Conservation (phyloP, 2,329 filamentous ascomycete genomes). For the Alternaria ethzedia region DNA sequence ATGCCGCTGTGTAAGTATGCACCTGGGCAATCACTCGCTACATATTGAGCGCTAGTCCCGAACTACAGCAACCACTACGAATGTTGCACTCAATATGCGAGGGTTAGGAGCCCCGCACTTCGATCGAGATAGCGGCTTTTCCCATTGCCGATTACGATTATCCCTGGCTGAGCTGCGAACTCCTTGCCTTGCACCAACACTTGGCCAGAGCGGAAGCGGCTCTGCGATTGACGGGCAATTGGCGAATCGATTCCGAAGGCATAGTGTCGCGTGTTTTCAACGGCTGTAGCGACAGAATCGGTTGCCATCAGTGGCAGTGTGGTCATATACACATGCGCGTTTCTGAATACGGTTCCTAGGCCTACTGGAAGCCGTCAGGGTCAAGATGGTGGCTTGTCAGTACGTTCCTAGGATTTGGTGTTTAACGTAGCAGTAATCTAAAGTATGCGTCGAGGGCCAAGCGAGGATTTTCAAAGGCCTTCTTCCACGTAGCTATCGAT, state of each 20-base stretch:
- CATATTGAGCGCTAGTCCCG: background rate
- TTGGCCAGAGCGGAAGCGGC: background rate
- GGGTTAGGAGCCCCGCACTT: background rate
- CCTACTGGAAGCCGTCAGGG: background rate
- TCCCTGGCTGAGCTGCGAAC: background rate
- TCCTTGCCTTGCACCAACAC: background rate
- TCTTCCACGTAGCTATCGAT: background rate
- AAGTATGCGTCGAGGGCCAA: background rate
- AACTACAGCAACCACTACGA: background rate
- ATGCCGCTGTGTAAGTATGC: background rate
- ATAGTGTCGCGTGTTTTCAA: too few species aligned
- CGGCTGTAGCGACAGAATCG: background rate
- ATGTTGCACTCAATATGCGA: background rate
- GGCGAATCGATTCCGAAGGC: background rate
- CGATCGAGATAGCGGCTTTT: background rate
- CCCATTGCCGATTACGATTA: background rate
- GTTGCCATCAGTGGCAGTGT: too few species aligned
- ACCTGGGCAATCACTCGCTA: background rate
- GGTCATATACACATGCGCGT: background rate
- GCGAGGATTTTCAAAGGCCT: accelerated
- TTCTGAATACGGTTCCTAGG: background rate
- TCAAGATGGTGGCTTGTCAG: background rate
- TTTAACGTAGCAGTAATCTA: too few species aligned
- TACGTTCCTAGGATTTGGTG: too few species aligned
- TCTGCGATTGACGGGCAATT: background rate